Percentiles rank a stretch among this genome's conserved stretches.
Conservation (phyloP, 169 alveolate genomes). For the Eimeria falciformis region DNA sequence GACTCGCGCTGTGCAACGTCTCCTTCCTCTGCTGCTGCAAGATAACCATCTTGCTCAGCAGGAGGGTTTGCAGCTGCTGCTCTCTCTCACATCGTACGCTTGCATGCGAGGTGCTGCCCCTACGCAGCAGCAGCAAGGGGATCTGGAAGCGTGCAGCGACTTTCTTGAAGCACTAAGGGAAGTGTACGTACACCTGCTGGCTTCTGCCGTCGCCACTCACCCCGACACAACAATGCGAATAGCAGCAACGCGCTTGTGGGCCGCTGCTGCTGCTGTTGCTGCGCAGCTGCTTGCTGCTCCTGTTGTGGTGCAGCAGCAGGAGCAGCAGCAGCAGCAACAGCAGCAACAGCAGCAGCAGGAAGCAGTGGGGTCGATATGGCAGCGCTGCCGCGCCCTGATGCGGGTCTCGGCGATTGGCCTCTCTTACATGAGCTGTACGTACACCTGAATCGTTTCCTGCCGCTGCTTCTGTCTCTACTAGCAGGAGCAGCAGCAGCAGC, state of each 20-base stretch:
- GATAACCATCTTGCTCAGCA: conserved; percentile 25
- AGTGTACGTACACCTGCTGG: conserved; percentile 59
- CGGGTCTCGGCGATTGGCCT: conserved; percentile 51
- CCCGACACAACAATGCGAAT: background rate
- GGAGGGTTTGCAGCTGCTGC: conserved; percentile 61
- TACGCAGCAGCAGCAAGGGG: conserved; percentile 56
- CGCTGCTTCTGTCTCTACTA: background rate
- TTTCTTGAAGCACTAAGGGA: conserved; percentile 28
- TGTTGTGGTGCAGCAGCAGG: conserved; percentile 39
- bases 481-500: conserved; percentile 10
- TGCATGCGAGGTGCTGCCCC: background rate
- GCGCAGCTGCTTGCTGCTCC: background rate
- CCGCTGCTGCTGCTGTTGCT: conserved; percentile 53
- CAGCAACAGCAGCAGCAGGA: conserved; percentile 41
- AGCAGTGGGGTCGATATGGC: conserved; percentile 13
- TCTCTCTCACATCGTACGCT: conserved; percentile 2
- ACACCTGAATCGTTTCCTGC: background rate
- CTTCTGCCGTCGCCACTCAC: conserved; percentile 38
- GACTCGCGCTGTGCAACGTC: background rate
- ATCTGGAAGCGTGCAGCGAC: conserved; percentile 27
- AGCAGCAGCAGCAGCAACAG: conserved; percentile 15
- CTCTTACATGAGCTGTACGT: conserved; percentile 58
- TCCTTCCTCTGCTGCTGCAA: conserved; percentile 66
- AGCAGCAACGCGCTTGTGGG: conserved; percentile 38
- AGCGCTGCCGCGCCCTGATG: conserved; percentile 51